phyloP scores from a whole-genome alignment of 1,284 basidiomycete species.

The Moesziomyces aphidis region DNA sequence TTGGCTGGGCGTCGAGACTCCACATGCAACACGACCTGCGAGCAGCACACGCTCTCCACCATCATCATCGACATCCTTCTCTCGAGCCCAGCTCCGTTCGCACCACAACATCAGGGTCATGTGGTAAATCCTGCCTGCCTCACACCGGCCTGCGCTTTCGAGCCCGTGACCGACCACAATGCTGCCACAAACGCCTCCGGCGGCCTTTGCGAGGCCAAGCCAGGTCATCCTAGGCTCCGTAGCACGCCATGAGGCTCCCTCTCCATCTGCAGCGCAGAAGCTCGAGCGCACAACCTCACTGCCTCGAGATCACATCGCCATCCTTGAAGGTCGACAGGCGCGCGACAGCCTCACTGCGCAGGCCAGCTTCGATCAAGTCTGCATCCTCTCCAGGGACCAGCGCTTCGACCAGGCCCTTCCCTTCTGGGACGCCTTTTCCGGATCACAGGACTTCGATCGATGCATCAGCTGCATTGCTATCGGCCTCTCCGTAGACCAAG shows the following conservation, averaged over 20 bases:
- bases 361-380: conserved; percentile 46
- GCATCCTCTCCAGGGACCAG: conserved; percentile 38
- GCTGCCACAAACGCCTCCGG: conserved; percentile 7
- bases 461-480: conserved; percentile 29
- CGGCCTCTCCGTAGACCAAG: conserved; percentile 17
- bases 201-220: conserved; percentile 9
- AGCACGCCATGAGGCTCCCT: background rate
- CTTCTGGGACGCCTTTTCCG: conserved; percentile 53
- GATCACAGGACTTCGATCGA: conserved; percentile 29
- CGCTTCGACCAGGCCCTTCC: conserved; percentile 45
- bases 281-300: background rate
- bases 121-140: background rate
- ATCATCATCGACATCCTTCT: background rate
- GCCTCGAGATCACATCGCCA: conserved; percentile 9
- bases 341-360: conserved; percentile 29
- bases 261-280: background rate
- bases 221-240: conserved; percentile 34
- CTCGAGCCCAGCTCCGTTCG: too few relatives aligned
- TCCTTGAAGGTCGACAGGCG: conserved; percentile 22
- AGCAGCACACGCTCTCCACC: too few relatives aligned
- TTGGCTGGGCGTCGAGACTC: background rate
- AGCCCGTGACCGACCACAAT: conserved; percentile 3
- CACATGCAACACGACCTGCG: background rate
- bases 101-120: background rate
- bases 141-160: background rate